Evolutionary conservation across 2,329 filamentous ascomycete genomes (phyloP), one percentile per base, ranked within the genome.

Genomic region (Exserohilum turcica): DNA sequence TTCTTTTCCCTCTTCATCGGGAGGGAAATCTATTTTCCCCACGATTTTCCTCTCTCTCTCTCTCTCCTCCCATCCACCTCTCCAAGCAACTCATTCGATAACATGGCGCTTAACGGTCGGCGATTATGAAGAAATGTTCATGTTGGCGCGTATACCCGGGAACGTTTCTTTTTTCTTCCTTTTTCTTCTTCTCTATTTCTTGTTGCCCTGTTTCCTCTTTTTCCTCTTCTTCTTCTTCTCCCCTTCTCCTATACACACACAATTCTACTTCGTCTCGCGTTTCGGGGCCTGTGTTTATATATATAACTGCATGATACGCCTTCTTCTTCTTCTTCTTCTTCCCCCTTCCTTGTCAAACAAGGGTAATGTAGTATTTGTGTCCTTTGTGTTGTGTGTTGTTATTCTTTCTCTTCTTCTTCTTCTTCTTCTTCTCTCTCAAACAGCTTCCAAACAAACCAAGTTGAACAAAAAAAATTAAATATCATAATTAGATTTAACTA

Each of bases 121-220:
- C 24, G 33, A 46, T 45, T 39, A 47, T 38, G 43, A 52, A 48
- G 28, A 43, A 29, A 43, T 43, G 40, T 44, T 42, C 39, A 51
- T 46, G 48, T 45, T 45, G 60, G 60, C 48, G 55, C 55, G 54
- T 56, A 62, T 62, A 62, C 59, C 59, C 57, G 52, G 48, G 43
- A 40, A 40, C 47, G 37, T 37, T 36, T 52, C 32, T 15, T 45
- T 29, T 18, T 40, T 15, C 45, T 43, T 29, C 27, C 48, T 39
- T 35, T 39, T 16, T 16, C 36, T 27, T 24, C 28, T 31, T 16
- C 31, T 40, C 29, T 33, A 8, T 24, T 24, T 24, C 21, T 32
- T n/a, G n/a, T n/a, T n/a, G n/a, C n/a, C n/a, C n/a, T n/a, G n/a
- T n/a, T 37, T 36, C 49, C 32, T 15, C 42, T 29, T 18, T 40